Base-by-base conservation (phyloP, 805 yeast genomes). In the Suhomyces xylopsoci region DNA sequence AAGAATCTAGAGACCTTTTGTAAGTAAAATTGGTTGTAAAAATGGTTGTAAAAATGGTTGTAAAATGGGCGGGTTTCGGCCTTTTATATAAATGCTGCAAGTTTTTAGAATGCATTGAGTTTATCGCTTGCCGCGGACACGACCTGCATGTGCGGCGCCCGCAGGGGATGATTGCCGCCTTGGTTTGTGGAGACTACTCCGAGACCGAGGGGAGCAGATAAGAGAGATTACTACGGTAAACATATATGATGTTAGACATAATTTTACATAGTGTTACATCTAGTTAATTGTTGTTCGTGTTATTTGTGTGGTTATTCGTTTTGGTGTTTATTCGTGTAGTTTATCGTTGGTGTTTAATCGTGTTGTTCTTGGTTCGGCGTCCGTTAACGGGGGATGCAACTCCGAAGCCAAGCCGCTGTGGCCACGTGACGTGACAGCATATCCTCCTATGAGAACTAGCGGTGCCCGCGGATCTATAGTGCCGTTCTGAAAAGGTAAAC, bases 131-230 rank as follows among this genome's bases (percentile, higher is more conserved):
- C 24, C 24, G 2, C 42, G 42, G 42, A 7, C 42, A 38, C 42
- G 42, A 38, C 42, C 42, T 17, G 20, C 10, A 19, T 5, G 17
- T 3, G 22, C 42, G 42, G 41, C 41, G 41, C 20, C 41, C 20
- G 42, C 42, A 38, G 42, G 42, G 22, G 42, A 38, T 17, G 7
- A 15, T 38, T 17, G 42, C 42, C 36, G 17, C 36, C 36, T n/a
- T 32, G 20, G 42, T 19, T 28, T 45, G 48, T 45, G 48, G 48
- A 44, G 36, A 25, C 38, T 26, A 45, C 38, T 45, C 48, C 48
- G 48, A 45, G 48, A n/a, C 48, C 48, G 28, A 46, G 44, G 44
- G 28, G 22, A 20, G 22, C 2, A 20, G 22, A 20, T 20, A 20
- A n/a, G n/a, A n/a, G n/a, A n/a, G n/a, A n/a, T n/a, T n/a, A n/a